Conservation (phyloP, 331 rosid genomes). For the Dryas integrifolia region DNA sequence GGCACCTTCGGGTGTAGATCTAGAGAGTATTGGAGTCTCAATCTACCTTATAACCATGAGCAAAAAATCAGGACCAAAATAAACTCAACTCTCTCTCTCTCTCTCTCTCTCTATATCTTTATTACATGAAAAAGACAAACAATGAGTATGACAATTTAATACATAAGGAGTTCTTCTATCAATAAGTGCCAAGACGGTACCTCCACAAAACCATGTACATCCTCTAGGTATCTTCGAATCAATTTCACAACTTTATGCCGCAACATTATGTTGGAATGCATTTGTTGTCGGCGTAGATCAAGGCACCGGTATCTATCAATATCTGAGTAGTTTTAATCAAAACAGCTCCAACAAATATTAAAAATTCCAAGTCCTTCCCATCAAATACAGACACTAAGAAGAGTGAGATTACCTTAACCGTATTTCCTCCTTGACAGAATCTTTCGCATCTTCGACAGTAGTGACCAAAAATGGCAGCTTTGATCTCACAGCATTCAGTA, state of each 20-base stretch:
- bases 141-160: background rate
- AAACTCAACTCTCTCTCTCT: background rate
- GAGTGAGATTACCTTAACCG: conserved; percentile 62
- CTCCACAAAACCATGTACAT: conserved; percentile 85
- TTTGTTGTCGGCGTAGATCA: conserved; percentile 81
- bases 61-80: conserved; percentile 42
- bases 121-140: background rate
- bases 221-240: conserved; percentile 84
- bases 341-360: conserved; percentile 12
- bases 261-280: conserved; percentile 75
- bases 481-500: conserved; percentile 68
- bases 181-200: conserved; percentile 45
- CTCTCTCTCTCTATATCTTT: background rate
- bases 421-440: conserved; percentile 80
- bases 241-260: conserved; percentile 88
- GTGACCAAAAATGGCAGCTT: conserved; percentile 88
- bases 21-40: conserved; percentile 97
- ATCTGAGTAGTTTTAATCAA: conserved; percentile 21
- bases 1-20: conserved; percentile 98
- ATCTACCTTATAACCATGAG: conserved; percentile 80
- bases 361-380: background rate
- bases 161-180: background rate
- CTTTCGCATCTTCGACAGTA: conserved; percentile 74
- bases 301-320: conserved; percentile 79
- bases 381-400: background rate